Conservation (phyloP, 345 rosid genomes). For the Aquilaria malaccensis region DNA sequence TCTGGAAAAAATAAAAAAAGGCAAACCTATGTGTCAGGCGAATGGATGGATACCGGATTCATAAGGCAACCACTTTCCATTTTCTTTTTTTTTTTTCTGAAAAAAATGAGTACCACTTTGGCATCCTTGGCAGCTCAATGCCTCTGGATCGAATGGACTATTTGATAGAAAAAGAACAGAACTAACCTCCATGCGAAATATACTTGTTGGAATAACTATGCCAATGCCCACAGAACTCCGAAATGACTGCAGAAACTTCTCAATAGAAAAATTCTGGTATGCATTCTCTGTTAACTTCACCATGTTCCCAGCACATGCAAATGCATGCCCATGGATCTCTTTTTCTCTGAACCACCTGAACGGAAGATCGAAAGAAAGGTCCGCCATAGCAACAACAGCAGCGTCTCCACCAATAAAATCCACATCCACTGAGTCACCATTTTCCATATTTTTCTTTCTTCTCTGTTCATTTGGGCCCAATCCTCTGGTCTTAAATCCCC, state of each 20-base stretch:
- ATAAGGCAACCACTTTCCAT: too few species aligned
- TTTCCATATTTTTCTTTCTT: constrained; percentile 40
- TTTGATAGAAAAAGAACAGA: background rate
- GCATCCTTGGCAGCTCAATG: too few species aligned
- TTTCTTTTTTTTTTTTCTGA: too few species aligned
- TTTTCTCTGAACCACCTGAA: constrained; percentile 69
- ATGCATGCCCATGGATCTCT: constrained; percentile 84
- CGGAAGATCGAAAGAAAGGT: constrained; percentile 90
- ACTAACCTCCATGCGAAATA: constrained; percentile 90
- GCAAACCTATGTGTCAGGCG: background rate
- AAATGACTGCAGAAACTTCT: constrained; percentile 48
- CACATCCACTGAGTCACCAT: constrained; percentile 35
- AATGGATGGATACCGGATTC: too few species aligned
- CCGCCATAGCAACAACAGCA: constrained; percentile 80
- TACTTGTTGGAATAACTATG: constrained; percentile 65
- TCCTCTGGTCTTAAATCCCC: constrained; percentile 84
- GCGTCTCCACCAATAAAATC: constrained; percentile 94
- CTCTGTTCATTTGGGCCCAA: constrained; percentile 76
- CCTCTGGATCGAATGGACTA: too few species aligned
- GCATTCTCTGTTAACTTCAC: constrained; percentile 69
- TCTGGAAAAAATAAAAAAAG: constrained; percentile 24
- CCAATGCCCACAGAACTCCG: constrained; percentile 87
- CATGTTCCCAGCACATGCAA: constrained; percentile 84
- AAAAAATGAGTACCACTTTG: too few species aligned
- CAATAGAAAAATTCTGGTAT: constrained; percentile 42